A percentile compares a stretch with the other conserved stretches of the same genome.
These are phyloP conservation scores for Cicer yamashitae DNA, from an alignment of 306 rosid genomes.

Conservation along the genomic window DNA sequence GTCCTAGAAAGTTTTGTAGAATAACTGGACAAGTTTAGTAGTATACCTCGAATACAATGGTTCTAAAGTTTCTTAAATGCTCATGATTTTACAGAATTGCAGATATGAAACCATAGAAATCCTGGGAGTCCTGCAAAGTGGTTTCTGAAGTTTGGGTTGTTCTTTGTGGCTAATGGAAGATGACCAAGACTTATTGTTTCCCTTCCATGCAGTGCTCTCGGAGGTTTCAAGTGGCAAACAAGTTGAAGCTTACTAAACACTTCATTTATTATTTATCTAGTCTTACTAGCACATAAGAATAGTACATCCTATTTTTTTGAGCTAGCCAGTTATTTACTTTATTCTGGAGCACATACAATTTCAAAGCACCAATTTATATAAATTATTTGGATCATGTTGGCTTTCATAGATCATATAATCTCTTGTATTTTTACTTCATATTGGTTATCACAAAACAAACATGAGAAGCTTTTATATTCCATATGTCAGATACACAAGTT, in stretches of 20 bases:
- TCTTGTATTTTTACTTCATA: neutral
- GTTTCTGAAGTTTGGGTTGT: conserved; percentile 3
- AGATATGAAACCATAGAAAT: conserved; percentile 15
- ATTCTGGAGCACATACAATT: neutral
- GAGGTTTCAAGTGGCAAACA: neutral
- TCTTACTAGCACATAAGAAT: neutral
- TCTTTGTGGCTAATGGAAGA: neutral
- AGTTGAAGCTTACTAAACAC: conserved; percentile 6
- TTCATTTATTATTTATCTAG: conserved; percentile 16
- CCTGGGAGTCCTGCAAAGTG: neutral
- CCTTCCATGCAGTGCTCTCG: conserved; percentile 11
- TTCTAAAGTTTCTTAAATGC: conserved; percentile 24
- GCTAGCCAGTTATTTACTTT: conserved; percentile 21
- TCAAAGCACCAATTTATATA: conserved; percentile 12
- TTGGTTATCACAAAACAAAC: conserved; percentile 20
- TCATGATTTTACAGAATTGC: conserved; percentile 9
- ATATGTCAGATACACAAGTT: conserved; percentile 4
- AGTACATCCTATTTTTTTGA: neutral
- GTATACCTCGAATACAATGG: neutral
- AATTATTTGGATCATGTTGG: neutral
- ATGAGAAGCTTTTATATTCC: neutral
- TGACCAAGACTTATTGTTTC: neutral
- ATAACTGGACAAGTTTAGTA: neutral
- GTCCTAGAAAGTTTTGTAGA: neutral
- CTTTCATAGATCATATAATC: conserved; percentile 5